Percentiles rank a stretch among this genome's conserved stretches.
Conservation (phyloP, 2,329 filamentous ascomycete genomes). For the Clarireedia hainanense region DNA sequence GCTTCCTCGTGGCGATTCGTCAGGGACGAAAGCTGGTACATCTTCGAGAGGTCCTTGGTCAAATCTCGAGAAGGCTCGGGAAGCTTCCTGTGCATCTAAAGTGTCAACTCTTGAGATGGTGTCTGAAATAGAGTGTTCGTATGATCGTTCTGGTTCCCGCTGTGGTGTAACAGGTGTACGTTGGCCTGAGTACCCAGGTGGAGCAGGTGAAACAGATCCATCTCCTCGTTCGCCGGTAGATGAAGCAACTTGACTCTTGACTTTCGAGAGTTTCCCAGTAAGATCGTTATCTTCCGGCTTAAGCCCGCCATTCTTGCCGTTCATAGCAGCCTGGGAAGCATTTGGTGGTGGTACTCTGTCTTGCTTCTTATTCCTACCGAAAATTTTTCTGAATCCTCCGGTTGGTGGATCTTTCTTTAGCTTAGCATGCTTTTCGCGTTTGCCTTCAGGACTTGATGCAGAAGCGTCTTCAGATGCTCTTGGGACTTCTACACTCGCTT, state of each 20-base stretch:
- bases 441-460: slow-evolving; percentile 37
- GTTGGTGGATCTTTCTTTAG: slow-evolving; percentile 36
- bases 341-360: slow-evolving; percentile 4
- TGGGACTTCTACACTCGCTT: slow-evolving; percentile 17
- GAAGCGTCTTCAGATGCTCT: slow-evolving; percentile 20
- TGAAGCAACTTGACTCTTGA: slow-evolving; percentile 26
- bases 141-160: slow-evolving; percentile 31
- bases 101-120: slow-evolving; percentile 53
- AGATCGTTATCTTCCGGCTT: slow-evolving; percentile 25
- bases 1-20: slow-evolving; percentile 25
- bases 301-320: slow-evolving; percentile 31
- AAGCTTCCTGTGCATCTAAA: slow-evolving; percentile 49
- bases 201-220: slow-evolving; percentile 24
- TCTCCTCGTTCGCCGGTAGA: slow-evolving; percentile 14
- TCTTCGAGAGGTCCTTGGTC: slow-evolving; percentile 84
- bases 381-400: slow-evolving; percentile 54
- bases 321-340: slow-evolving; percentile 9
- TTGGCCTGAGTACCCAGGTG: slow-evolving; percentile 25
- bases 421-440: slow-evolving; percentile 39
- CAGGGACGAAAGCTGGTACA: slow-evolving; percentile 73
- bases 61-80: slow-evolving; percentile 58
- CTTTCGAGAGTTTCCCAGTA: slow-evolving; percentile 34
- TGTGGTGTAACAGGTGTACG: slow-evolving; percentile 24
- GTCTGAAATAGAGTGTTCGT: slow-evolving; percentile 39
- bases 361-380: slow-evolving; percentile 46